Evolutionary conservation across 345 rosid species (phyloP), one percentile per base, ranked within the genome.

Genomic region (Aegle marmelos): DNA sequence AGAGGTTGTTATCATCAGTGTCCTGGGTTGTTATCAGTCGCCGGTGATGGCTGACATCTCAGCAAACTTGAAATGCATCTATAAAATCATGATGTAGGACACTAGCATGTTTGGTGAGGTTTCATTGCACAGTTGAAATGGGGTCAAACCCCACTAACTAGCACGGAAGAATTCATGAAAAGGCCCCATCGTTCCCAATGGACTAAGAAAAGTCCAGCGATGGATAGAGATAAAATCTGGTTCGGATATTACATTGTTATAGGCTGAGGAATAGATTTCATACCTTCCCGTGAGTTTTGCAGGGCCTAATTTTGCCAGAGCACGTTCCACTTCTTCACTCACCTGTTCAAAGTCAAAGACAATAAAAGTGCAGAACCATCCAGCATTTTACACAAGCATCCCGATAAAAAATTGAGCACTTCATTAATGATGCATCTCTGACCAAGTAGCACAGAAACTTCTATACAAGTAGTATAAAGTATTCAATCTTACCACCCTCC

Each of bases 291-390:
- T 80, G 78, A 90, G 82, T 81, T 89, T 91, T 64, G 91, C 87
- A 80, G 98, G 95, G 33, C 90, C 95, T 36, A 94, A 75, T 83
- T 91, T 96, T 70, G 97, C 93, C 77, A 96, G 80, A 79, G 99
- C 99, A 30, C 99, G 89, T 76, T 96, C 99, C 68, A 96, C 99
- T 84, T 96, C 99, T 86, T 96, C 99, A 58, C 99, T 94, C 58
- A 96, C 99, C 99, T 95, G 84, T 71, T 78, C 73, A 25, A 74
- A 72, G 80, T 64, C 72, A 72, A 50, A 65, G 34, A 68, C 67
- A 61, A 57, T 9, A 68, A 27, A 75, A 2, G 70, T 73, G 64
- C 60, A 76, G 75, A 83, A 77, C 65, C 37, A 54, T 36, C 61
- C 10, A 22, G 48, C 22, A 80, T 65, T 27, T 24, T 1, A 62